Evolutionary conservation across 352 stramenopile species (phyloP).

Genomic region (Globisporangium takayamanum): DNA sequence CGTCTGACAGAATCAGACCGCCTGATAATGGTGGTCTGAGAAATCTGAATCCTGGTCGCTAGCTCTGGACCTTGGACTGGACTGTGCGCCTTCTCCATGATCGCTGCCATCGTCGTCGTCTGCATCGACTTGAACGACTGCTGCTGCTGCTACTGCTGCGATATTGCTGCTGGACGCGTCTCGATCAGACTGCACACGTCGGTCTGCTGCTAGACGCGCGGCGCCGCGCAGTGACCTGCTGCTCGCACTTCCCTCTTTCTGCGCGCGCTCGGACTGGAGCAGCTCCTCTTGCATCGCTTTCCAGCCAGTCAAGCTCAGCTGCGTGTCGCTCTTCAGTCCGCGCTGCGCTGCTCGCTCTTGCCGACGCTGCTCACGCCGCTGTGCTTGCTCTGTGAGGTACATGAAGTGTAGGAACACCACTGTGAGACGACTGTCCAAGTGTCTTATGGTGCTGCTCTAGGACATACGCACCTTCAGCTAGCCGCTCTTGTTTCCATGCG

Average conservation of each 20-base stretch:
- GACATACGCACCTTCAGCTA: slow-evolving; percentile 2
- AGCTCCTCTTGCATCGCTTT: slow-evolving; percentile 46
- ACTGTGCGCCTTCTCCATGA: not conserved
- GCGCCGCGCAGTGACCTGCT: not conserved
- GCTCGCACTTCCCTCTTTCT: not conserved
- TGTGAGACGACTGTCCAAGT: not conserved
- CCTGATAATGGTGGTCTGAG: not conserved
- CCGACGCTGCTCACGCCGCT: slow-evolving; percentile 3
- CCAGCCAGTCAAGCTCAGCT: slow-evolving; percentile 36
- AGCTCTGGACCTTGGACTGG: not conserved
- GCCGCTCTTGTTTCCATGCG: slow-evolving; percentile 6
- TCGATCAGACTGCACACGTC: not conserved
- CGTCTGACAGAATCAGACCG: not conserved
- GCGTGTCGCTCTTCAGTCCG: slow-evolving; percentile 16
- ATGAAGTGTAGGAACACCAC: not conserved
- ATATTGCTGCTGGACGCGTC: not conserved
- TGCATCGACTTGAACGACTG: not conserved
- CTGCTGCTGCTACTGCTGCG: not conserved
- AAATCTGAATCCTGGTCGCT: not conserved
- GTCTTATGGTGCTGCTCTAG: not conserved
- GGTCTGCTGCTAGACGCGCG: not conserved
- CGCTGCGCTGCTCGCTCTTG: slow-evolving; percentile 6
- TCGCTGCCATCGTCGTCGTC: not conserved
- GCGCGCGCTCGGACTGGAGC: slow-evolving; percentile 12
- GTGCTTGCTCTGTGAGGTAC: not conserved